Evolutionary conservation across 208 protist genomes (phyloP).

Genomic region (Wallacemonas sp.): DNA sequence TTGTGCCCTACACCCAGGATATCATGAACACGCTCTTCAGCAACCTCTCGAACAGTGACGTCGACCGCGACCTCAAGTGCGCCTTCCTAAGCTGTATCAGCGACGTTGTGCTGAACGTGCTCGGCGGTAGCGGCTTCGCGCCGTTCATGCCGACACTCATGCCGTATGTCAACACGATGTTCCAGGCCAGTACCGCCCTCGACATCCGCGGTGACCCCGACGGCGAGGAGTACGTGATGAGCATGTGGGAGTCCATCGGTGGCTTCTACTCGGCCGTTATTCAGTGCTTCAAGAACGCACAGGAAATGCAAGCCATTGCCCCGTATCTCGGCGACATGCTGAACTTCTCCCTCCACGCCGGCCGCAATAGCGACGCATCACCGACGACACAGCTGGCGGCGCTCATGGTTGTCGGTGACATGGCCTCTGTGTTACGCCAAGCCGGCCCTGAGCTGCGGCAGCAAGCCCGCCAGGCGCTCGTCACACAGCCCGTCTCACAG

Average conservation of each 20-base stretch:
- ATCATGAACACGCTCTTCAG: conserved; percentile 86
- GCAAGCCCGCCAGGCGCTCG: conserved; percentile 64
- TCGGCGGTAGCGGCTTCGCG: conserved; percentile 75
- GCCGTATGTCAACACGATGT: conserved; percentile 66
- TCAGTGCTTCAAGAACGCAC: conserved; percentile 66
- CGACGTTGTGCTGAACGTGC: conserved; percentile 95
- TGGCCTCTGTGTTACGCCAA: conserved; percentile 68
- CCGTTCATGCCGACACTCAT: conserved; percentile 87
- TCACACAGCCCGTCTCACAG: conserved; percentile 29
- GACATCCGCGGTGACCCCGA: conserved; percentile 70
- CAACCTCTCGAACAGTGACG: conserved; percentile 61
- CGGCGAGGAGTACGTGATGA: conserved; percentile 80
- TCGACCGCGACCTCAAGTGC: conserved; percentile 94
- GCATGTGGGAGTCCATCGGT: conserved; percentile 68
- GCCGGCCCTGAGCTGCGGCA: conserved; percentile 43
- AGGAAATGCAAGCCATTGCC: conserved; percentile 29
- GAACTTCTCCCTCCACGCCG: conserved; percentile 62
- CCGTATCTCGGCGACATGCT: conserved; percentile 75
- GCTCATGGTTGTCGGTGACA: conserved; percentile 79
- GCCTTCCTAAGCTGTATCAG: conserved; percentile 92
- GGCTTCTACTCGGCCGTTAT: conserved; percentile 78
- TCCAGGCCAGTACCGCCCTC: conserved; percentile 54
- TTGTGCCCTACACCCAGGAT: conserved; percentile 71
- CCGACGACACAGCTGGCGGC: conserved; percentile 56
- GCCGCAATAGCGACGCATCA: conserved; percentile 39